Percentiles rank a stretch among this genome's conserved stretches.
phyloP scores from a whole-genome alignment of 2,329 filamentous ascomycete genomes.

The Nothophaeocryptopus gaeumannii region DNA sequence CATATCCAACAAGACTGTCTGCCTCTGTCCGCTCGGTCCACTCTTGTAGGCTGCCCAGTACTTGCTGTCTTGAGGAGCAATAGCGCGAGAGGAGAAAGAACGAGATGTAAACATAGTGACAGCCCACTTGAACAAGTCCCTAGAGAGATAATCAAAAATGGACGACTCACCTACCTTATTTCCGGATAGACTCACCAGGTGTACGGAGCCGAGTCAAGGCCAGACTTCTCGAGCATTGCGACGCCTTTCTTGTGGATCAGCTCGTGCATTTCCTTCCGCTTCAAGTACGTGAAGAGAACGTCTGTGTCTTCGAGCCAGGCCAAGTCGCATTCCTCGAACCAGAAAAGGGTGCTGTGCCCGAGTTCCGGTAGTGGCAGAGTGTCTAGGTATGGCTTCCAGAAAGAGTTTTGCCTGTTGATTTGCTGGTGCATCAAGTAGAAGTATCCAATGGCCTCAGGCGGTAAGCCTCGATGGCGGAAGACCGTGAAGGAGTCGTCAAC shows the following conservation, averaged over 20 bases:
- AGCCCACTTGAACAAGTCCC: conserved; percentile 51
- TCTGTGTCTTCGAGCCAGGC: conserved; percentile 37
- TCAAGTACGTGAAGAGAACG: conserved; percentile 32
- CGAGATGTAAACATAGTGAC: conserved; percentile 52
- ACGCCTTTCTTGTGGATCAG: conserved; percentile 37
- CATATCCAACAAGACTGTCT: conserved; percentile 36
- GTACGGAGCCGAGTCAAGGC: conserved; percentile 35
- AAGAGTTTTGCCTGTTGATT: conserved; percentile 32
- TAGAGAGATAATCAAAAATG: conserved; percentile 30
- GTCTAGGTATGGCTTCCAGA: conserved; percentile 39
- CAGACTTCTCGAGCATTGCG: conserved; percentile 29
- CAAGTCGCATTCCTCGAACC: conserved; percentile 35
- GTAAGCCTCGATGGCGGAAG: conserved; percentile 27
- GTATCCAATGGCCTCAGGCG: conserved; percentile 35
- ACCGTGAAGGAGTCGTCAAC: conserved; percentile 35
- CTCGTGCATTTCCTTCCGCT: conserved; percentile 36
- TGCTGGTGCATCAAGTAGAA: conserved; percentile 39
- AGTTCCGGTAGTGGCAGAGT: conserved; percentile 32
- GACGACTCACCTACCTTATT: conserved; percentile 27
- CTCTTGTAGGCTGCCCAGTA: conserved; percentile 38
- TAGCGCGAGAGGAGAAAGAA: conserved; percentile 46
- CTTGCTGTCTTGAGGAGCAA: conserved; percentile 34
- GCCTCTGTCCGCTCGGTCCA: conserved; percentile 25
- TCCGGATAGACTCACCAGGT: conserved; percentile 39
- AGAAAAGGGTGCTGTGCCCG: conserved; percentile 34